Conservation (phyloP, 176 grass and related monocot genomes). For the Aegilops tauschii region DNA sequence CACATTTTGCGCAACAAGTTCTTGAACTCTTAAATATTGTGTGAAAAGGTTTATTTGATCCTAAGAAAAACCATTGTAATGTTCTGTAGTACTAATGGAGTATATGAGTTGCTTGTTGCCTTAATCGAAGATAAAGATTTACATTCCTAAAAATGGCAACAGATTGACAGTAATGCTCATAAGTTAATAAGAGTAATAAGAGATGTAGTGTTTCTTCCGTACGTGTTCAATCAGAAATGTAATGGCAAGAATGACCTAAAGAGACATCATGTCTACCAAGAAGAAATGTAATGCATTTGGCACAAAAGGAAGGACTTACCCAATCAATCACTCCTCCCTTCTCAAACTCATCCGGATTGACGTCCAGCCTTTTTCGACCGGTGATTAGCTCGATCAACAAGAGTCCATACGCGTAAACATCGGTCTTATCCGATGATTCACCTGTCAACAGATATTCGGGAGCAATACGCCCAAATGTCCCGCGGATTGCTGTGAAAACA, state of each 20-base stretch:
- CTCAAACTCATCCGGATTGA: constrained; percentile 43
- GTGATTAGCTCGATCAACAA: constrained; percentile 75
- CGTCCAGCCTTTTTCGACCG: constrained; percentile 54
- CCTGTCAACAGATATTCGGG: constrained; percentile 53
- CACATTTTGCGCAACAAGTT: not conserved
- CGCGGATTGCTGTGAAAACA: constrained; percentile 51
- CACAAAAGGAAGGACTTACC: constrained; percentile 39
- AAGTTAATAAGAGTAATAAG: no score
- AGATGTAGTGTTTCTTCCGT: not conserved
- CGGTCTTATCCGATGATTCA: constrained; percentile 76
- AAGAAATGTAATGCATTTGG: not conserved
- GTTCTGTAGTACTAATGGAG: not conserved
- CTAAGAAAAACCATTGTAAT: not conserved
- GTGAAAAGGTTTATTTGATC: not conserved
- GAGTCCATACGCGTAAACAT: constrained; percentile 84
- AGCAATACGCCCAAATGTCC: constrained; percentile 74
- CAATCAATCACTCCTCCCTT: constrained; percentile 67
- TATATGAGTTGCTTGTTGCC: not conserved
- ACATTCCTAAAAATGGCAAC: not conserved
- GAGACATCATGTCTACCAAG: not conserved
- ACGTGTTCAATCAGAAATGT: not conserved
- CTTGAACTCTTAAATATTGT: not conserved
- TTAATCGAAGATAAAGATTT: not conserved
- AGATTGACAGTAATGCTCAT: not conserved
- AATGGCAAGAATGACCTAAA: not conserved